Evolutionary conservation across 495 filamentous ascomycete genomes (phyloP).

Genomic region (Trichoderma erinaceum): DNA sequence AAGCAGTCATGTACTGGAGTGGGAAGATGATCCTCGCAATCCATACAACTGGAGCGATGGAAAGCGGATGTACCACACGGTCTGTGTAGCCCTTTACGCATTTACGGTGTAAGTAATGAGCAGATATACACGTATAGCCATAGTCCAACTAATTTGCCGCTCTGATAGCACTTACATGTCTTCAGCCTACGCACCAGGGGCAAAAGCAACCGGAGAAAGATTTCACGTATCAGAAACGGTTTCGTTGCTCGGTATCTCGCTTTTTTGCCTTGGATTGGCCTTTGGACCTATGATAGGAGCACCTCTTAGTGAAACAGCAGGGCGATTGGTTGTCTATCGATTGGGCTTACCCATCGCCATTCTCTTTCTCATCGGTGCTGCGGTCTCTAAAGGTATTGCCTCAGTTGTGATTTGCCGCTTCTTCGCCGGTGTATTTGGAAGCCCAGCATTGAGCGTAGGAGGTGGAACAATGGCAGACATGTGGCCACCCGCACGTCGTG

Average conservation of each 20-base stretch:
- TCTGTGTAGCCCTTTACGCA: background rate
- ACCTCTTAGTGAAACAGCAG: constrained; percentile 48
- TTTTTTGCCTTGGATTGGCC: constrained; percentile 49
- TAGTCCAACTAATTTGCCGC: background rate
- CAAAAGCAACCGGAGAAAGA: constrained; percentile 16
- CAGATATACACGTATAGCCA: background rate
- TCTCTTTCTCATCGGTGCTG: constrained; percentile 56
- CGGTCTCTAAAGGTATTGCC: constrained; percentile 48
- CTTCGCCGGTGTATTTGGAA: constrained; percentile 53
- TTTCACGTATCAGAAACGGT: constrained; percentile 44
- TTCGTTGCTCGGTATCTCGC: constrained; percentile 45
- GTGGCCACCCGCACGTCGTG: constrained; percentile 36
- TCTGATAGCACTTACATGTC: background rate
- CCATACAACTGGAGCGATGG: constrained; percentile 10
- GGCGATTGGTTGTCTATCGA: constrained; percentile 47
- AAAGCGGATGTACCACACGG: constrained; percentile 1
- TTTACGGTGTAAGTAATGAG: constrained; percentile 9
- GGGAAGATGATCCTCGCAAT: constrained; percentile 9
- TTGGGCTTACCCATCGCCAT: constrained; percentile 41
- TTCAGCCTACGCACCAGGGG: constrained; percentile 7
- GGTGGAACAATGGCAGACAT: constrained; percentile 50
- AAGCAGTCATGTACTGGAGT: background rate
- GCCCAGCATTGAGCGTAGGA: constrained; percentile 47
- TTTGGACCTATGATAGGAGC: constrained; percentile 52
- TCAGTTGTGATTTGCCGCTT: constrained; percentile 50